Base-by-base conservation (phyloP, 1,139 yeast genomes). In the Yamadazyma jaroonii region DNA sequence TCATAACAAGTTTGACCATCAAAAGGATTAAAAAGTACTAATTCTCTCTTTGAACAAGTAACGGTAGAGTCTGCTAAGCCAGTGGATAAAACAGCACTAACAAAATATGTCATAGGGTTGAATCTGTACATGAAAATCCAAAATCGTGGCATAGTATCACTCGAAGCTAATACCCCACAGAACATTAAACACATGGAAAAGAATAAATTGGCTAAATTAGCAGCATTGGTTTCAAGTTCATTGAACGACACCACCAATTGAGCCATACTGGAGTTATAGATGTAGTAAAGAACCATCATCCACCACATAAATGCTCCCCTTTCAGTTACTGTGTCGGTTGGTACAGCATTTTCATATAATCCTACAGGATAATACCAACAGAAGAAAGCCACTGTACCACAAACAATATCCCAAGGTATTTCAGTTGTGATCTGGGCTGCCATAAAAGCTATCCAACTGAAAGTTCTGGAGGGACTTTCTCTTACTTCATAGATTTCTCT, bases 401-500 rank as follows among this genome's bases (percentile, higher is more conserved):
- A 50, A 12, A 43, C 50, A 30, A 62, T 32, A 37, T 64, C 66
- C 52, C 50, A 62, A 13, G 70, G 68, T 32, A 66, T 45, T 48
- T 66, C 72, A 5, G 62, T 57, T 8, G 68, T 55, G 35, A 65
- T 53, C 43, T 64, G 70, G 30, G 59, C 65, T 31, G 56, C 32
- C 34, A 66, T 61, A 44, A 74, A 74, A 0, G 76, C 68, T 37
- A 60, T 46, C 79, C 80, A 74, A 44, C 68, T 54, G 52, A 69
- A 74, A 3, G 80, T 68, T 50, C 70, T 71, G 0, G 79, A 72
- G 14, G 96, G 96, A 30, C 95, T 77, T 61, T 89, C 97, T 56
- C 96, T 79, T 10, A 83, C 90, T 57, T 87, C 96, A 56, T 86
- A 89, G 33, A 89, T 66, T 49, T 80, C 80, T 62, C 96, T 79